Conservation (phyloP, 2,329 filamentous ascomycete genomes). For the Aspergillus proliferans region DNA sequence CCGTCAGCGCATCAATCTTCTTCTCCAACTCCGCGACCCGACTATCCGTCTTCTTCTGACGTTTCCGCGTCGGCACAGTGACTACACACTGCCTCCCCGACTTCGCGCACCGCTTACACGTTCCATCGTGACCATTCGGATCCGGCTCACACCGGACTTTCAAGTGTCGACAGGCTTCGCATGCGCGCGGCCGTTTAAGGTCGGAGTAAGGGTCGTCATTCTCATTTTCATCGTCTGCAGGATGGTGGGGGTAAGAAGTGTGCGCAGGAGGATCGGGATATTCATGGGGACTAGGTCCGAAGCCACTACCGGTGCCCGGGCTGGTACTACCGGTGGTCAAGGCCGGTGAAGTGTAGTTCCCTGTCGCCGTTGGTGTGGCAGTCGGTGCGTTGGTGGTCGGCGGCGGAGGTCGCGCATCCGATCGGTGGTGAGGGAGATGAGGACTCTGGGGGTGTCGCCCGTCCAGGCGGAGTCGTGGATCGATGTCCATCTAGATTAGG, state of each 20-base stretch:
- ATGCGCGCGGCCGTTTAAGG: constrained; percentile 63
- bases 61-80: constrained; percentile 67
- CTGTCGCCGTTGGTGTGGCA: no score
- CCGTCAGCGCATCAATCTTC: constrained; percentile 84
- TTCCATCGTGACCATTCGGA: constrained; percentile 53
- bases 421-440: no score
- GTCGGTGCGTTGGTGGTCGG: no score
- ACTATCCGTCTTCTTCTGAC: constrained; percentile 87
- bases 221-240: constrained; percentile 1
- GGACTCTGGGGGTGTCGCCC: no score
- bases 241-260: background rate
- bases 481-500: constrained; percentile 24
- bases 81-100: constrained; percentile 71
- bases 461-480: constrained; percentile 24
- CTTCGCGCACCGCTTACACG: constrained; percentile 72
- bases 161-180: constrained; percentile 67
- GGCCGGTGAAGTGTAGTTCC: no score
- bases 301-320: no score
- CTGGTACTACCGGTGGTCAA: no score
- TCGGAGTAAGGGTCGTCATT: constrained; percentile 35
- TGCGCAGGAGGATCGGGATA: constrained; percentile 23
- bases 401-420: no score
- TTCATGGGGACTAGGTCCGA: constrained; percentile 6
- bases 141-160: constrained; percentile 85
- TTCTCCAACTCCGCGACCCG: constrained; percentile 84